Evolutionary conservation across 2,329 filamentous ascomycete genomes (phyloP).

Genomic region (Nemania sp.): DNA sequence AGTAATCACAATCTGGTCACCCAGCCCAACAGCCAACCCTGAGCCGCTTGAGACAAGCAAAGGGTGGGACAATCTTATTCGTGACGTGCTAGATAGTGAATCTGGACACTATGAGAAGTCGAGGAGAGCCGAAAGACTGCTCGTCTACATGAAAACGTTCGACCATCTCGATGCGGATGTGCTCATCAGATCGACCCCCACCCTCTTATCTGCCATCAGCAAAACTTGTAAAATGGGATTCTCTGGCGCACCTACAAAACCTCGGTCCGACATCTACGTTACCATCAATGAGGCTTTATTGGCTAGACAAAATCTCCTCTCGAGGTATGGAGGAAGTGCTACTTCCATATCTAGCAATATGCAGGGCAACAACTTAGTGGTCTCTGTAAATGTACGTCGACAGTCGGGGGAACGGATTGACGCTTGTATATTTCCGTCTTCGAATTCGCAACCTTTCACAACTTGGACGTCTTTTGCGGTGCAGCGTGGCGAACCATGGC

Average conservation of each 20-base stretch:
- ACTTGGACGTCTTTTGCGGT: constrained; percentile 86
- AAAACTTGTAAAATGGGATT: constrained; percentile 92
- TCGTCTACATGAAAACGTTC: constrained; percentile 79
- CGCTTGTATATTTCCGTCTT: constrained; percentile 83
- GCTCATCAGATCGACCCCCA: constrained; percentile 85
- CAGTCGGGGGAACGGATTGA: constrained; percentile 80
- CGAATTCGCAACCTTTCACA: constrained; percentile 76
- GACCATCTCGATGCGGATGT: constrained; percentile 74
- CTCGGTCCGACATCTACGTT: constrained; percentile 92
- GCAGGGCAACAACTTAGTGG: constrained; percentile 75
- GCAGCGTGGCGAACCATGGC: constrained; percentile 81
- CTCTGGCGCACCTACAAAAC: constrained; percentile 83
- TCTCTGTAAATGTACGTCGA: constrained; percentile 86
- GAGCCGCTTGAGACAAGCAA: constrained; percentile 63
- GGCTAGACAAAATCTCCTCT: constrained; percentile 72
- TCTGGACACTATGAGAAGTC: constrained; percentile 77
- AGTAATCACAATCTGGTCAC: constrained; percentile 76
- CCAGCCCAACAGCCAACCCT: constrained; percentile 55
- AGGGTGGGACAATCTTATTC: constrained; percentile 74
- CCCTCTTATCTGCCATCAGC: constrained; percentile 76
- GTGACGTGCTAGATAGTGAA: constrained; percentile 71
- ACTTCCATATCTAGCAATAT: constrained; percentile 66
- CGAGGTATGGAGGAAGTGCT: constrained; percentile 71
- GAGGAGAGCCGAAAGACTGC: constrained; percentile 72
- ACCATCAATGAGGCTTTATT: constrained; percentile 81